Base-by-base conservation (phyloP, 306 rosid species). In the Fagus sylvatica region DNA sequence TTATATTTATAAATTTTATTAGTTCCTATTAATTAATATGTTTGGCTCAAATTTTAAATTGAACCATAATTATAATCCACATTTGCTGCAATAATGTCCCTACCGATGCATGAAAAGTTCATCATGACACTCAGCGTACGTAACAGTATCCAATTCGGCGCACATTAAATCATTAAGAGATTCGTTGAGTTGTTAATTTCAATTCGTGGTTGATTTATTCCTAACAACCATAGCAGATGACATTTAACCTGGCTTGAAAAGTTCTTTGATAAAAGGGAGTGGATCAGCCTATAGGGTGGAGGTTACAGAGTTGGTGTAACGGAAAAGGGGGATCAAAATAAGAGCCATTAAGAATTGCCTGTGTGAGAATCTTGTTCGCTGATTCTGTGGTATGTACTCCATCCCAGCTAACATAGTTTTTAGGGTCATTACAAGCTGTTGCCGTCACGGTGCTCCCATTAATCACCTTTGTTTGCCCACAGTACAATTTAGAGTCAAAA, bases 351-450 rank as follows among this genome's bases (percentile, higher is more conserved):
- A 94, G 91, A 80, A 92, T 87, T 36, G 98, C 96, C 75, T 42
- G 65, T 5, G 98, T 83, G 8, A 75, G 39, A 74, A 89, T 88
- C 88, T 92, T 92, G 82, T 92, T 94, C 68, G 93, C 97, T 75
- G 93, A 93, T 83, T 94, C 98, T 56, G 97, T 88, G 74, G 97
- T 78, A 74, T 94, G 98, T n/a, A 94, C 79, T 43, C 97, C 98
- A 87, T 94, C 97, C 95, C 96, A 94, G 79, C 98, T 92, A 46
- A 89, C 97, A 57, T 92, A 92, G 82, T 90, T 90, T 62, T 81
- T 62, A 1, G 98, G 98, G 13, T 94, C 98, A 62, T 30, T 40
- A 57, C 93, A 86, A 56, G 97, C 97, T 70, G 84, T 79, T 82
- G 97, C 91, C 71, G 85, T 84, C 82, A 89, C 80, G 16, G n/a